Evolutionary conservation across 345 rosid species (phyloP), one percentile per base, ranked within the genome.

Genomic region (Xanthoceras sorbifolium): DNA sequence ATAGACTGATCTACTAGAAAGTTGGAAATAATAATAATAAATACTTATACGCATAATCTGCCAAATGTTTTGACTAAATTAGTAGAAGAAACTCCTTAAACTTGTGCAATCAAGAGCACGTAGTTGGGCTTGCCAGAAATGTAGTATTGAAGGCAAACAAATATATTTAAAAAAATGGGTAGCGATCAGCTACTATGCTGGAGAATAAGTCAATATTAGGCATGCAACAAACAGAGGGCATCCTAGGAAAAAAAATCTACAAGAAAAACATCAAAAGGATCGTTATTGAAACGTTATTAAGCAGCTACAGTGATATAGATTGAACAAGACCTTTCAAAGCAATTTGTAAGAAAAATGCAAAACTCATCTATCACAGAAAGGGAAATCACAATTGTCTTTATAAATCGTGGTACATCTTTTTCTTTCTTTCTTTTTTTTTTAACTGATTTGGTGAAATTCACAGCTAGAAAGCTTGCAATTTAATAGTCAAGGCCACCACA

Each of bases 171-270:
- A 34, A 44, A 67, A 25, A 18, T 17, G n/a, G 0, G n/a, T 11
- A 17, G 55, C n/a, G 0, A 50, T 50, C 48, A 8, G 25, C 77
- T 28, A 72, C 28, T 48, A 69, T 57, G 32, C 32, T 20, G 11
- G 59, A 65, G 69, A 76, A 69, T 59, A 52, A 75, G 84, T 78
- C 82, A 80, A 71, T 46, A 55, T 72, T 64, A 79, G 84, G 79
- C 72, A 76, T 72, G 69, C 65, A 52, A 79, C 40, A 77, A 73
- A 77, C 57, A 55, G 34, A 23, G 78, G 52, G 65, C 67, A 65
- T 40, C 52, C 40, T 7, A 67, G 54, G 44, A 77, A 74, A 71
- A n/a, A 10, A 63, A 79, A 79, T 60, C 46, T 36, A 18, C 64
- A 42, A 48, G 54, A 15, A 48, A 50, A 82, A 34, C 12, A 76